Percentiles rank a stretch among this genome's conserved stretches.
These are phyloP conservation scores for Pythium phragmitis DNA, from an alignment of 352 stramenopile species.

Conservation along the genomic window DNA sequence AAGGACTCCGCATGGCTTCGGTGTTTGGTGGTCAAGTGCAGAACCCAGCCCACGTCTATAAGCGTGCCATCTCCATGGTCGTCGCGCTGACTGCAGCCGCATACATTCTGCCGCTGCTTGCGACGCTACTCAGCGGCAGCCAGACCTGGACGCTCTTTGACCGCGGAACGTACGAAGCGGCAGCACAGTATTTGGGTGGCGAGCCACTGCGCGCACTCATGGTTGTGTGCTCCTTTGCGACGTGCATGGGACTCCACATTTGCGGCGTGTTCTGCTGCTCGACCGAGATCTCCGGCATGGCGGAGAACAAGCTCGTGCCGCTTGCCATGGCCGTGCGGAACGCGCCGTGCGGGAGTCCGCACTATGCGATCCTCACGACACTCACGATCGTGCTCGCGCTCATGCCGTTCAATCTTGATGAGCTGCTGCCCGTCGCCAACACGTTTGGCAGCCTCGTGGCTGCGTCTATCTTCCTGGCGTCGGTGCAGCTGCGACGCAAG, in stretches of 20 bases:
- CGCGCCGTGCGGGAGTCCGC: slow-evolving; percentile 22
- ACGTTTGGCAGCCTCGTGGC: slow-evolving; percentile 71
- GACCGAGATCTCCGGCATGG: slow-evolving; percentile 71
- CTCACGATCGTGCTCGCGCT: slow-evolving; percentile 19
- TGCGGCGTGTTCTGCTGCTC: slow-evolving; percentile 83
- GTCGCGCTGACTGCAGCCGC: slow-evolving; percentile 56
- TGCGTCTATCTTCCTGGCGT: slow-evolving; percentile 78
- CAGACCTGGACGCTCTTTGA: slow-evolving; percentile 16
- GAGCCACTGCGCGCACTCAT: slow-evolving; percentile 41
- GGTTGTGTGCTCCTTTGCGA: slow-evolving; percentile 68
- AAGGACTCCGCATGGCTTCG: slow-evolving; percentile 79
- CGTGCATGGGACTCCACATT: slow-evolving; percentile 85
- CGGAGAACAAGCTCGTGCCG: slow-evolving; percentile 77
- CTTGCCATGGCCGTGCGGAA: slow-evolving; percentile 58
- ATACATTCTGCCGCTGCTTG: slow-evolving; percentile 82
- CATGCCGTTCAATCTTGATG: slow-evolving; percentile 38
- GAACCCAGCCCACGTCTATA: slow-evolving; percentile 62
- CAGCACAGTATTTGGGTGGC: slow-evolving; percentile 7
- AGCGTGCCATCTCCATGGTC: slow-evolving; percentile 64
- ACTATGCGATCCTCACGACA: slow-evolving; percentile 26
- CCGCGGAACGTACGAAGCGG: slow-evolving; percentile 17
- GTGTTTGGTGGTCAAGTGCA: slow-evolving; percentile 81
- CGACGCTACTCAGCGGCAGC: slow-evolving; percentile 42
- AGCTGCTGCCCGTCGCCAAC: slow-evolving; percentile 78
- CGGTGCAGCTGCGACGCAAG: slow-evolving; percentile 70